A percentile compares a stretch with the other conserved stretches of the same genome.
Evolutionary conservation across 2,329 filamentous ascomycete genomes (phyloP).

Genomic region (Cadophora gregata): DNA sequence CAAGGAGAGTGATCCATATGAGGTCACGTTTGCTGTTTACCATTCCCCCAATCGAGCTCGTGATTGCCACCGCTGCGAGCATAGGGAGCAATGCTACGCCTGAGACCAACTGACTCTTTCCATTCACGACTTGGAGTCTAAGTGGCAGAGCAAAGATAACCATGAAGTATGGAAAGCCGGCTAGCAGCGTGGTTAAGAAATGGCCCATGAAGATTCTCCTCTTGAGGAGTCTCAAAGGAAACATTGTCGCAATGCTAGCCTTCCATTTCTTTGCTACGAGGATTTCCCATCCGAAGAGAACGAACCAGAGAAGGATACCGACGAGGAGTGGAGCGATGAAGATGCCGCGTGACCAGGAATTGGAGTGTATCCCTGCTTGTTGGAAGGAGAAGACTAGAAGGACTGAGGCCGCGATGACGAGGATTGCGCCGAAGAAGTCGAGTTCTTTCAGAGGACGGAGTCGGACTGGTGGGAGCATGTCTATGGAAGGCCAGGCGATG

Average conservation of each 20-base stretch:
- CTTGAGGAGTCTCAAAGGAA: slow-evolving; percentile 33
- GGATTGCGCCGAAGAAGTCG: slow-evolving; percentile 59
- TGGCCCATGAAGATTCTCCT: slow-evolving; percentile 32
- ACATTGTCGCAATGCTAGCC: slow-evolving; percentile 31
- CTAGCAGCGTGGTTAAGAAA: slow-evolving; percentile 57
- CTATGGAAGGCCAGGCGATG: slow-evolving; percentile 55
- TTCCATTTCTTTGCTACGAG: slow-evolving; percentile 39
- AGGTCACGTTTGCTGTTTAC: slow-evolving; percentile 60
- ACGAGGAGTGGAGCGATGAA: slow-evolving; percentile 52
- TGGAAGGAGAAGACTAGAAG: slow-evolving; percentile 65
- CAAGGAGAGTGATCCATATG: slow-evolving; percentile 57
- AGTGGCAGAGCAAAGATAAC: slow-evolving; percentile 65
- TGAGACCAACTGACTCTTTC: slow-evolving; percentile 57
- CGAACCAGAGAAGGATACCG: slow-evolving; percentile 47
- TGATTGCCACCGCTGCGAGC: slow-evolving; percentile 61
- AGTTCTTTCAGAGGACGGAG: slow-evolving; percentile 48
- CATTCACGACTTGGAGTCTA: slow-evolving; percentile 64
- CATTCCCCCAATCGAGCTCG: slow-evolving; percentile 60
- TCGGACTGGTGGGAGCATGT: slow-evolving; percentile 51
- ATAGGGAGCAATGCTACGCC: slow-evolving; percentile 64
- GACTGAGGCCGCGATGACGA: slow-evolving; percentile 59
- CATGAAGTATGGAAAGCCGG: slow-evolving; percentile 62
- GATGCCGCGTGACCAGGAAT: slow-evolving; percentile 49
- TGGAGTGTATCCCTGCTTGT: slow-evolving; percentile 33
- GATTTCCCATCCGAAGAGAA: slow-evolving; percentile 51